These are phyloP conservation scores for Amaranthus tricolor DNA, from an alignment of 179 eudicot genomes.

Conservation along the genomic window DNA sequence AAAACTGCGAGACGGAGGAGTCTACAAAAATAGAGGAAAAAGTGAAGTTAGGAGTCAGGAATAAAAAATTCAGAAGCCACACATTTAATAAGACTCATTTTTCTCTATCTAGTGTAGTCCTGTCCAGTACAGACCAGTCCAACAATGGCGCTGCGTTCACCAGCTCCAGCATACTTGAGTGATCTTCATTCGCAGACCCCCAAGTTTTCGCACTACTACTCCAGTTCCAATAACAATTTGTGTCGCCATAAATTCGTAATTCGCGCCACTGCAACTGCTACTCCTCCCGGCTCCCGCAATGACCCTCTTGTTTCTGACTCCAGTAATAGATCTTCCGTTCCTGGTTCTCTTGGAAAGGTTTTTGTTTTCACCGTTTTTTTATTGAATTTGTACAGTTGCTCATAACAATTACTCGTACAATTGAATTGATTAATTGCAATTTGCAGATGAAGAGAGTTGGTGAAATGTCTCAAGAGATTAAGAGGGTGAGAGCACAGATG, in stretches of 20 bases:
- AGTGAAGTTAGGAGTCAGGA: too few relatives aligned
- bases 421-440: not conserved
- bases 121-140: too few relatives aligned
- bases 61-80: too few relatives aligned
- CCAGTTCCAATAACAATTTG: not conserved
- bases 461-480: constrained; percentile 84
- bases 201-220: not conserved
- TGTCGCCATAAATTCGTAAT: not conserved
- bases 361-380: not conserved
- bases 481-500: constrained; percentile 92
- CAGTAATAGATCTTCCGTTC: not conserved
- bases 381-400: not conserved
- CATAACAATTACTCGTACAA: too few relatives aligned
- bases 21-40: too few relatives aligned
- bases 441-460: constrained; percentile 63
- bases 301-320: not conserved
- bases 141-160: constrained; percentile 10
- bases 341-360: not conserved
- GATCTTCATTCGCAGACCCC: not conserved
- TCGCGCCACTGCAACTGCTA: constrained; percentile 11
- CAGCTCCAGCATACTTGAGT: not conserved
- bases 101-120: too few relatives aligned
- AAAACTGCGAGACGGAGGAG: too few relatives aligned
- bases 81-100: too few relatives aligned
- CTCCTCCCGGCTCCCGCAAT: constrained; percentile 6